Evolutionary conservation across 2,329 filamentous ascomycete genomes (phyloP).

Genomic region (Blastomyces silverae): DNA sequence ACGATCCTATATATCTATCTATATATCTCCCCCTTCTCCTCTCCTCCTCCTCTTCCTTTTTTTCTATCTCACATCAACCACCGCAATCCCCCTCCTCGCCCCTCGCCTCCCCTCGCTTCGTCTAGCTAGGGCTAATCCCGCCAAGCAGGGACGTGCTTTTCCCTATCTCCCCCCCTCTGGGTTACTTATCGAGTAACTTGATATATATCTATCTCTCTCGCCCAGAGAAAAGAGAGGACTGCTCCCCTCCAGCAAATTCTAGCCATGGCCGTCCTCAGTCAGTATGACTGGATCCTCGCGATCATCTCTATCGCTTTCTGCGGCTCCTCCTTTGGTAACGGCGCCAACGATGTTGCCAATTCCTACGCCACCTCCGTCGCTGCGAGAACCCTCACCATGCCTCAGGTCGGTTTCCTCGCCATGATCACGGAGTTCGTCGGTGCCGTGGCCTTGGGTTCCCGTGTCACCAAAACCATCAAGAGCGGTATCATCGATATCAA

Average conservation of each 20-base stretch:
- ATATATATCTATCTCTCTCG: not conserved
- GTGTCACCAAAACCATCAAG: conserved; percentile 42
- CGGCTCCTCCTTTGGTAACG: conserved; percentile 34
- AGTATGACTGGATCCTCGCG: conserved; percentile 40
- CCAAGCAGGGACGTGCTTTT: not conserved
- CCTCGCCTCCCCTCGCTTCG: not conserved
- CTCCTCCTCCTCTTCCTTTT: not conserved
- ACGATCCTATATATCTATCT: not conserved
- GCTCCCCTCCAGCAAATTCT: not conserved
- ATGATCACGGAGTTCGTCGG: conserved; percentile 48
- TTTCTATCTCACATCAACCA: not conserved
- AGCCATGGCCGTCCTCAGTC: conserved; percentile 21
- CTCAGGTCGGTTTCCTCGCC: conserved; percentile 46
- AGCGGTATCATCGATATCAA: conserved; percentile 40
- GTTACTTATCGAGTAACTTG: not conserved
- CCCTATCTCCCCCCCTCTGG: not conserved
- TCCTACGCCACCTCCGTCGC: conserved; percentile 50
- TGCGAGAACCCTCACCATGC: conserved; percentile 48
- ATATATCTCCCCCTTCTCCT: not conserved
- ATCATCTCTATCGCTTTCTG: conserved; percentile 36
- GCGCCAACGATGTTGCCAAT: conserved; percentile 50
- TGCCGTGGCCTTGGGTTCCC: conserved; percentile 47
- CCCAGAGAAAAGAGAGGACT: not conserved
- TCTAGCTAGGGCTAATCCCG: not conserved
- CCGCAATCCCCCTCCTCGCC: not conserved